These are phyloP conservation scores for Bryoglossum gracile DNA, from an alignment of 495 filamentous ascomycete genomes.

Conservation along the genomic window DNA sequence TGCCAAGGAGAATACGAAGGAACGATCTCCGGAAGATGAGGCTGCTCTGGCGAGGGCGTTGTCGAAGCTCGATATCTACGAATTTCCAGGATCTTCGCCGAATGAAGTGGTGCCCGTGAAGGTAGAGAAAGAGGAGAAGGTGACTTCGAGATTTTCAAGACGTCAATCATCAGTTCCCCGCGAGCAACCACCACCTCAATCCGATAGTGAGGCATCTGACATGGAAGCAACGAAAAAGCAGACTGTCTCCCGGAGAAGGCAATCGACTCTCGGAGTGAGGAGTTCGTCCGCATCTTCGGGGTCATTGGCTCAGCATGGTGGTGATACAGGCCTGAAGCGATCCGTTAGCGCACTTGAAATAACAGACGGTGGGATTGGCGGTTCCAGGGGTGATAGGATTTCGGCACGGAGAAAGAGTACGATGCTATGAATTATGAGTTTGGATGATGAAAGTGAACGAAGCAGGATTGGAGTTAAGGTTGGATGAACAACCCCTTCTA, in stretches of 20 bases:
- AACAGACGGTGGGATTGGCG: conserved; percentile 2
- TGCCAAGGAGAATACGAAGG: conserved; percentile 6
- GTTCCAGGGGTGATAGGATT: conserved; percentile 21
- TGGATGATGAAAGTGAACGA: neutral
- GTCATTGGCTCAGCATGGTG: neutral
- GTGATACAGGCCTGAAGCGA: conserved; percentile 17
- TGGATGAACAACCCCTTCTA: conserved; percentile 10
- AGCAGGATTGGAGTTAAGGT: neutral
- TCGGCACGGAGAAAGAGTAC: conserved; percentile 43
- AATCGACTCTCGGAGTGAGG: conserved; percentile 17
- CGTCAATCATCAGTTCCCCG: conserved; percentile 10
- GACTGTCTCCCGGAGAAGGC: conserved; percentile 12
- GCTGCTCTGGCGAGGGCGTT: neutral
- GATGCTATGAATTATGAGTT: conserved; percentile 43
- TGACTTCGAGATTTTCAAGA: conserved; percentile 13
- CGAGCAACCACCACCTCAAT: neutral
- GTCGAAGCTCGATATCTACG: conserved; percentile 27
- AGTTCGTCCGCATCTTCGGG: conserved; percentile 4
- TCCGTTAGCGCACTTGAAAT: conserved; percentile 5
- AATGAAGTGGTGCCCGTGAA: neutral
- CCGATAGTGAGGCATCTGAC: conserved; percentile 20
- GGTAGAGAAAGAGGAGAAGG: conserved; percentile 11
- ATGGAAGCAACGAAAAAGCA: conserved; percentile 16
- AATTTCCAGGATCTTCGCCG: conserved; percentile 29
- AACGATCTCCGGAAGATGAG: conserved; percentile 7